Base-by-base conservation (phyloP, 169 alveolate genomes). In the Eimeria acervulina region DNA sequence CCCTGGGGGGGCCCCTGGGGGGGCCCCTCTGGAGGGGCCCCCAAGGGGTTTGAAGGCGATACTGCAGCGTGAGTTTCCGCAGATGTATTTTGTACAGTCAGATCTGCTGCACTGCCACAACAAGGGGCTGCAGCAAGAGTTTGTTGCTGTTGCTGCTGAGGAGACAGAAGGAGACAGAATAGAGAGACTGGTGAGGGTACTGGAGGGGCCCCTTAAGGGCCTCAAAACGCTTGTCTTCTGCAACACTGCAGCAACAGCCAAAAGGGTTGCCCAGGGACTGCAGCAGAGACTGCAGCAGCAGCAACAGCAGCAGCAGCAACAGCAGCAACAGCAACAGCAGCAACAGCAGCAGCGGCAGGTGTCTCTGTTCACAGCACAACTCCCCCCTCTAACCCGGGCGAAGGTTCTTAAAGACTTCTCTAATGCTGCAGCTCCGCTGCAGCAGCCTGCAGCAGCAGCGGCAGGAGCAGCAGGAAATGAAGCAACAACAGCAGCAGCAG, bases 161-260 rank as follows among this genome's bases (percentile, higher is more conserved):
- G 88, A 38, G 19, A 33, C 95, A 28, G 66, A 42, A 17, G 95
- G 44, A 23, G 95, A 89, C 33, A 47, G 88, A 28, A 40, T 89
- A 5, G 5, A 8, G 19, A 38, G 28, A 26, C 88, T 89, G 12
- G 47, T 89, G 12, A 38, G 88, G 66, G 76, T 28, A 40, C 88
- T 89, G 7, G 42, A 51, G 95, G 85, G 76, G 51, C 85, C 76
- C 59, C 68, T 42, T 3, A 78, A 66, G 74, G 38, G 40, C 74
- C 85, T 61, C 28, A 89, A 70, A 63, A 52, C 76, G 23, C 74
- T 89, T 66, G 55, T 89, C 55, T 89, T 89, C 88, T 89, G 95
- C 74, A 89, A 89, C 52, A 89, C 95, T 19, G 95, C 95, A n/a
- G 85, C 74, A 31, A 89, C 88, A 23, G 95, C 95, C 21, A 61